phyloP scores from a whole-genome alignment of 2,329 filamentous ascomycete species.

The Pseudopithomyces chartarum region DNA sequence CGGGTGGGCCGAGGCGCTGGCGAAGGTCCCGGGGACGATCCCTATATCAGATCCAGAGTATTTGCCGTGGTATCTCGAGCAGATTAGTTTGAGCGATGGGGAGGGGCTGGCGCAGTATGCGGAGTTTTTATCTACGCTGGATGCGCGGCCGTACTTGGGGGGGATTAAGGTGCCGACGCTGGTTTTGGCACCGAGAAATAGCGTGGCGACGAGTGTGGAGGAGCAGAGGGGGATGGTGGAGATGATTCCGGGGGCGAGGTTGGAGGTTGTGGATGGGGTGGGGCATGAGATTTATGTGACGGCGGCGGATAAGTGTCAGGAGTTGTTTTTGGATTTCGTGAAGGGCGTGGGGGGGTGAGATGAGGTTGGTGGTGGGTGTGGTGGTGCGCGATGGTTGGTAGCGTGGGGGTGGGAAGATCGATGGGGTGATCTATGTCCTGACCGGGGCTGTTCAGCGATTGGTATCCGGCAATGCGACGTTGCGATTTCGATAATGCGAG shows the following conservation, averaged over 20 bases:
- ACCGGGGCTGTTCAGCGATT: background rate
- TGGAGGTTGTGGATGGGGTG: constrained; percentile 33
- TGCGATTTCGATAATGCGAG: background rate
- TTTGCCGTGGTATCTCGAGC: constrained; percentile 39
- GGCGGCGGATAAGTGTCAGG: constrained; percentile 32
- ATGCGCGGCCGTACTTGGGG: constrained; percentile 33
- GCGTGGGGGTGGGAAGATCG: background rate
- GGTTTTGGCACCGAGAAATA: constrained; percentile 40
- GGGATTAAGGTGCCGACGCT: constrained; percentile 37
- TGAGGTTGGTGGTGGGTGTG: background rate
- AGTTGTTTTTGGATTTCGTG: constrained; percentile 44
- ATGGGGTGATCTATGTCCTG: background rate
- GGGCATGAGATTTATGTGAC: constrained; percentile 47
- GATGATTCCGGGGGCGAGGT: constrained; percentile 20
- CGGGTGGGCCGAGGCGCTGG: constrained; percentile 39
- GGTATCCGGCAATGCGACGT: background rate
- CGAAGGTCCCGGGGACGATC: constrained; percentile 36
- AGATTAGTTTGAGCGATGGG: constrained; percentile 29
- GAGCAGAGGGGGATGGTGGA: constrained; percentile 29
- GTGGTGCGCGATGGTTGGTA: background rate
- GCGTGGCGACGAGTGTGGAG: constrained; percentile 36
- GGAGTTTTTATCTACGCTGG: constrained; percentile 37
- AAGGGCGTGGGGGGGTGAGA: background rate
- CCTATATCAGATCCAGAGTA: constrained; percentile 32
- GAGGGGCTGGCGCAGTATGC: constrained; percentile 44